Conservation (phyloP, 495 filamentous ascomycete species). For the Lasiosphaeria ovina region DNA sequence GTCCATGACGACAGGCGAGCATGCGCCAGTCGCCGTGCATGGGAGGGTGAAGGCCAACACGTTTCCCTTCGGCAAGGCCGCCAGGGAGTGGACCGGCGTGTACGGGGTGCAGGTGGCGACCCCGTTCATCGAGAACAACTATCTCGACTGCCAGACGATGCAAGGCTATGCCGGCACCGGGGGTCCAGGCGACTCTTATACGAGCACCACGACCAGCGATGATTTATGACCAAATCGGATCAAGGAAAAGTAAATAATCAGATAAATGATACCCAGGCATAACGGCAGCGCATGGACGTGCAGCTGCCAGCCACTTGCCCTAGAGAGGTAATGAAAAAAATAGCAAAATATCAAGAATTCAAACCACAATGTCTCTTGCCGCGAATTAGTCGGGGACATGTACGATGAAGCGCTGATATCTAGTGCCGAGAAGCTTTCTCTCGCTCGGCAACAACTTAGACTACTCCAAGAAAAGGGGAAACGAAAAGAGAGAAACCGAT, state of each 20-base stretch:
- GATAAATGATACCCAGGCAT: constrained; percentile 13
- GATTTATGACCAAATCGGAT: constrained; percentile 4
- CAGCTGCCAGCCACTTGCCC: background rate
- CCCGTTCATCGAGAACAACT: constrained; percentile 44
- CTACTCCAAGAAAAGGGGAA: background rate
- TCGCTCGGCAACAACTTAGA: too few species aligned
- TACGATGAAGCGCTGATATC: too few species aligned
- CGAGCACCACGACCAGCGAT: constrained; percentile 7
- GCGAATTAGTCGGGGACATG: too few species aligned
- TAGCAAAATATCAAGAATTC: background rate
- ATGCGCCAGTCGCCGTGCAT: constrained; percentile 30
- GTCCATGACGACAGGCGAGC: constrained; percentile 29
- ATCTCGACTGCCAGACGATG: constrained; percentile 35
- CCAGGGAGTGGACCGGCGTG: constrained; percentile 28
- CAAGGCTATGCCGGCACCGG: constrained; percentile 29
- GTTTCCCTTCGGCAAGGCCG: constrained; percentile 25
- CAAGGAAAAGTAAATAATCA: constrained; percentile 3
- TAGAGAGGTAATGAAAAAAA: constrained; percentile 1
- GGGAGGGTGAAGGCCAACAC: constrained; percentile 31
- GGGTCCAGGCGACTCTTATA: constrained; percentile 23
- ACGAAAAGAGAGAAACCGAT: background rate
- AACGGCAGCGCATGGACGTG: background rate
- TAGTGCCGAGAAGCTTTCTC: too few species aligned
- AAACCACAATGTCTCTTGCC: too few species aligned
- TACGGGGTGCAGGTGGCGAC: constrained; percentile 42